Evolutionary conservation across 176 grass and related monocot genomes (phyloP).

Genomic region (Eleusine coracana): DNA sequence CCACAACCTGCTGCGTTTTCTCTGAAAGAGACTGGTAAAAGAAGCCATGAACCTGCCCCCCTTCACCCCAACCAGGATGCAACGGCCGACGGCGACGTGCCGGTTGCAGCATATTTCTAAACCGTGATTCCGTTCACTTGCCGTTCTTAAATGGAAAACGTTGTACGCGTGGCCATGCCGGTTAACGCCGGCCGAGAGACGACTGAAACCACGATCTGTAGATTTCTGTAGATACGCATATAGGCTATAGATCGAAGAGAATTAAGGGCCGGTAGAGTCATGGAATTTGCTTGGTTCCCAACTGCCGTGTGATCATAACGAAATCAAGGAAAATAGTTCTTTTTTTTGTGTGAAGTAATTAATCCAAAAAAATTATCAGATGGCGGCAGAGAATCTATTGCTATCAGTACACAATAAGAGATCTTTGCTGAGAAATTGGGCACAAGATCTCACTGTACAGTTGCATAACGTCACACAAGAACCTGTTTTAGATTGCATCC

Average conservation of each 20-base stretch:
- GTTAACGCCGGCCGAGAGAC: neutral
- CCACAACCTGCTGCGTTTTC: neutral
- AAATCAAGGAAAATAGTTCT: neutral
- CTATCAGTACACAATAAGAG: neutral
- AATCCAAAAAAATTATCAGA: neutral
- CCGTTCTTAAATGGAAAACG: neutral
- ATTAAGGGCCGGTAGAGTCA: neutral
- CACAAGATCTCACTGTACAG: neutral
- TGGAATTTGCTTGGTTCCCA: neutral
- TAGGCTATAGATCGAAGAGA: neutral
- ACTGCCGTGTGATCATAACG: neutral
- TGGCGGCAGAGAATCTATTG: neutral
- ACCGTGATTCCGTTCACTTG: neutral
- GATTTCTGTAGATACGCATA: neutral
- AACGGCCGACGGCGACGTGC: neutral
- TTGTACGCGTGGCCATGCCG: neutral
- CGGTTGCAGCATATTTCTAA: neutral
- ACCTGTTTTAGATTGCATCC: conserved; percentile 20
- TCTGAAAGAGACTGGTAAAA: neutral
- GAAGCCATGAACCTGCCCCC: neutral
- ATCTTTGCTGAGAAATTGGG: neutral
- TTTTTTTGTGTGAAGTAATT: neutral
- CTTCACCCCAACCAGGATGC: neutral
- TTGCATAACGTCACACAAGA: neutral
- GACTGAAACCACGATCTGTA: neutral